Conservation (phyloP, 2,329 filamentous ascomycete genomes). For the Colletotrichum spinosum region DNA sequence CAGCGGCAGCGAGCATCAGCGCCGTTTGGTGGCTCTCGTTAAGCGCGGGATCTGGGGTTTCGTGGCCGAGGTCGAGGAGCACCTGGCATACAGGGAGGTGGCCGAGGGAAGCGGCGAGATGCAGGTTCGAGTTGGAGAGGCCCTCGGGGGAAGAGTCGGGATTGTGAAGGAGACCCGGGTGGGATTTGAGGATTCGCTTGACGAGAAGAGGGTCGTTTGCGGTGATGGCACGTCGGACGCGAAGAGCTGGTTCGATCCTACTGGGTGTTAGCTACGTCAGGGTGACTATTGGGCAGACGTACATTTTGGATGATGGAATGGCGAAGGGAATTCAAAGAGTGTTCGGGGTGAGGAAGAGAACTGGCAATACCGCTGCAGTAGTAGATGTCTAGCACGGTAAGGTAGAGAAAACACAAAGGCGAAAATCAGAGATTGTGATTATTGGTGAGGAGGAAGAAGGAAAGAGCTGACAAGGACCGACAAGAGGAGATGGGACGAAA, state of each 20-base stretch:
- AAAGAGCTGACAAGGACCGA: background rate
- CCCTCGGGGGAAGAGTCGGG: slow-evolving; percentile 76
- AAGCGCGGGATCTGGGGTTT: slow-evolving; percentile 76
- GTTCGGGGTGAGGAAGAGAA: background rate
- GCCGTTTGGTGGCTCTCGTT: slow-evolving; percentile 86
- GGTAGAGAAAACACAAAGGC: background rate
- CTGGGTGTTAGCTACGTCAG: slow-evolving; percentile 5
- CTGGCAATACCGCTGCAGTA: background rate
- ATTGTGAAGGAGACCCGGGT: slow-evolving; percentile 80
- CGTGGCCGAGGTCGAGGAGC: slow-evolving; percentile 81
- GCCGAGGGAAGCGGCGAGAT: slow-evolving; percentile 82
- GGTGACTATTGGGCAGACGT: too few relatives aligned
- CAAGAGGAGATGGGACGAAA: slow-evolving; percentile 23
- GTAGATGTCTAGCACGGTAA: background rate
- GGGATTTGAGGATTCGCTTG: slow-evolving; percentile 78
- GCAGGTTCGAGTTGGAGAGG: slow-evolving; percentile 85
- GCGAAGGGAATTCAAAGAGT: background rate
- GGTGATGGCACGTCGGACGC: slow-evolving; percentile 85
- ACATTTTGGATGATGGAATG: background rate
- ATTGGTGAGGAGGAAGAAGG: background rate
- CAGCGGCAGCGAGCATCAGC: slow-evolving; percentile 79
- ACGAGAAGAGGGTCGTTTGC: slow-evolving; percentile 79
- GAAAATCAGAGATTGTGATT: background rate
- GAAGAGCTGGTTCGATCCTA: slow-evolving; percentile 82
- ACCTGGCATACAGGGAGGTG: slow-evolving; percentile 75